These are phyloP conservation scores for Lachnellula occidentalis DNA, from an alignment of 2,329 filamentous ascomycete genomes.

Conservation along the genomic window DNA sequence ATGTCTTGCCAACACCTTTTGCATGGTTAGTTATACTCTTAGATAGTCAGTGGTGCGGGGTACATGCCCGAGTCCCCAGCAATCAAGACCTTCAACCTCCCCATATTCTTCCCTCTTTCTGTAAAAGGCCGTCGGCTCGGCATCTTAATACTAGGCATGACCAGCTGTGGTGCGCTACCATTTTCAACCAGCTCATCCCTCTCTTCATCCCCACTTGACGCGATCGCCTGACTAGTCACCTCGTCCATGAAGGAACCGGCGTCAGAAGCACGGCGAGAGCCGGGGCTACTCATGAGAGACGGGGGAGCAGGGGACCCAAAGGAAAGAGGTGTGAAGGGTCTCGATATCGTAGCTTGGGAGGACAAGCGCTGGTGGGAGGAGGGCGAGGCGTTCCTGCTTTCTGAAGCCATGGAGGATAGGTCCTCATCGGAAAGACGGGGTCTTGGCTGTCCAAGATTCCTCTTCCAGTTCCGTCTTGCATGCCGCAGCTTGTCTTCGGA, in stretches of 20 bases:
- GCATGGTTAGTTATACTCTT: slow-evolving; percentile 13
- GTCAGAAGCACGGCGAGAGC: slow-evolving; percentile 48
- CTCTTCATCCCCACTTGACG: slow-evolving; percentile 31
- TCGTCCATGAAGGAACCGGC: slow-evolving; percentile 44
- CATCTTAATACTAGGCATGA: slow-evolving; percentile 95
- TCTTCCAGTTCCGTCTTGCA: slow-evolving; percentile 28
- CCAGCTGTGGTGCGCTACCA: slow-evolving; percentile 66
- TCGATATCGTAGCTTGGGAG: slow-evolving; percentile 35
- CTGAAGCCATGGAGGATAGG: slow-evolving; percentile 22
- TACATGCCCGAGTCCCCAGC: slow-evolving; percentile 67
- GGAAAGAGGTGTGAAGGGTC: slow-evolving; percentile 41
- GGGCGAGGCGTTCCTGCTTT: slow-evolving; percentile 31
- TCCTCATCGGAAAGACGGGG: slow-evolving; percentile 22
- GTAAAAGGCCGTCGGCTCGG: slow-evolving; percentile 87
- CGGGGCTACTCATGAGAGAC: slow-evolving; percentile 43
- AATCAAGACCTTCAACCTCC: slow-evolving; percentile 82
- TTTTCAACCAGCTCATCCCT: slow-evolving; percentile 46
- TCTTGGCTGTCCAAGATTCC: slow-evolving; percentile 17
- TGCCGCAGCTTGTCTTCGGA: slow-evolving; percentile 21
- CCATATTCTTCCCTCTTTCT: slow-evolving; percentile 74
- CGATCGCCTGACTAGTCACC: slow-evolving; percentile 32
- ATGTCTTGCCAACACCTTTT: slow-evolving; percentile 79
- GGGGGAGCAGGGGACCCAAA: slow-evolving; percentile 36
- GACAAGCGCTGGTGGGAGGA: slow-evolving; percentile 22
- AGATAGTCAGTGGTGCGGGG: neutral